phyloP scores from a whole-genome alignment of 2,329 filamentous ascomycete genomes.

The Talaromyces amestolkiae region DNA sequence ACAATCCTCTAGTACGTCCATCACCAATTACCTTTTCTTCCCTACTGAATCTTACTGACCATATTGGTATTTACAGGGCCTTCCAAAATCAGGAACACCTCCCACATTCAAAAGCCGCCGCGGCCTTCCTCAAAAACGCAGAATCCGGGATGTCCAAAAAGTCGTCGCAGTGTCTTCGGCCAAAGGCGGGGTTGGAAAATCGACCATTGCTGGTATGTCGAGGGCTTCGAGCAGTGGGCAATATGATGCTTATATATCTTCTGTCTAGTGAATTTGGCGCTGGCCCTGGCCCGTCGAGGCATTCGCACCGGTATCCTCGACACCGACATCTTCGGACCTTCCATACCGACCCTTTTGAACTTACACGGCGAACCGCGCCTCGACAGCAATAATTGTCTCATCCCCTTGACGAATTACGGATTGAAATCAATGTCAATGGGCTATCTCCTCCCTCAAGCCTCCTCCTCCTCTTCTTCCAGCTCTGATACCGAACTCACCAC shows the following conservation, averaged over 20 bases:
- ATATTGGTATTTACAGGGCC: slow-evolving; percentile 57
- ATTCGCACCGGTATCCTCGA: slow-evolving; percentile 85
- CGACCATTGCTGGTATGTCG: slow-evolving; percentile 73
- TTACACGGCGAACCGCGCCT: slow-evolving; percentile 75
- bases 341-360: slow-evolving; percentile 84
- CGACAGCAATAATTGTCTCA: slow-evolving; percentile 67
- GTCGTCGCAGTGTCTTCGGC: slow-evolving; percentile 96
- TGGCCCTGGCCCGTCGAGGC: slow-evolving; percentile 79
- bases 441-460: slow-evolving; percentile 64
- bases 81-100: slow-evolving; percentile 71
- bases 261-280: slow-evolving; percentile 67
- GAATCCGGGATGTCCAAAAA: slow-evolving; percentile 80
- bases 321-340: slow-evolving; percentile 94
- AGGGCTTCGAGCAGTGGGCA: not conserved
- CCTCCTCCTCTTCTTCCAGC: slow-evolving; percentile 49
- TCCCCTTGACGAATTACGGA: slow-evolving; percentile 91
- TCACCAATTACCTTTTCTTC: not conserved
- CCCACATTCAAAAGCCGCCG: slow-evolving; percentile 70
- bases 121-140: slow-evolving; percentile 74
- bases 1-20: slow-evolving; percentile 75
- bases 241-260: not conserved
- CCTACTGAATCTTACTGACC: not conserved
- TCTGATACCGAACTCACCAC: slow-evolving; percentile 25
- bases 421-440: slow-evolving; percentile 99
- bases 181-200: slow-evolving; percentile 97